Conservation (phyloP, 1,284 basidiomycete genomes). For the Rugosomyces carneus region DNA sequence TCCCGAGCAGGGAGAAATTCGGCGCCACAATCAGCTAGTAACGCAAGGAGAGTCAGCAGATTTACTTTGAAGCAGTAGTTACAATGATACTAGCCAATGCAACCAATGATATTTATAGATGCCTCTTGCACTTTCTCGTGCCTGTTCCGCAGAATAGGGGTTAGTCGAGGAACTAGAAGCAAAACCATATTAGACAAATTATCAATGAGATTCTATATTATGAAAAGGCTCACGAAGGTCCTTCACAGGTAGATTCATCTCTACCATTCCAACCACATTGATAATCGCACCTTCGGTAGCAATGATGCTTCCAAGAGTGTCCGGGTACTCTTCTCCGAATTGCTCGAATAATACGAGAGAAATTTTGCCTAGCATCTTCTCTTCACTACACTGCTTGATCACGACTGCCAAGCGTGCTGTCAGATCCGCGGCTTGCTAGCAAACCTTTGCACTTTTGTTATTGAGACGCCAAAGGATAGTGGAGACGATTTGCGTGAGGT, state of each 20-base stretch:
- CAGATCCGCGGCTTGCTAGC: slow-evolving; percentile 97
- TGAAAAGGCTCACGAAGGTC: slow-evolving; percentile 88
- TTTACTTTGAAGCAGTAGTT: too few relatives aligned
- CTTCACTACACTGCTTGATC: slow-evolving; percentile 99
- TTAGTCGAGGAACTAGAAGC: too few relatives aligned
- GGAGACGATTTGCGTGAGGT: slow-evolving; percentile 98
- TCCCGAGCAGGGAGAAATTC: too few relatives aligned
- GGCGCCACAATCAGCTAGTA: too few relatives aligned
- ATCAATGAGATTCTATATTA: too few relatives aligned
- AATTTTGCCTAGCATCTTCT: slow-evolving; percentile 91
- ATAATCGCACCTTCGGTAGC: slow-evolving; percentile 97
- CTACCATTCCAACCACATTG: slow-evolving; percentile 99
- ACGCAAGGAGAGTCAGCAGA: too few relatives aligned
- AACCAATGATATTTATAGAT: too few relatives aligned
- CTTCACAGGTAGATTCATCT: slow-evolving; percentile 99
- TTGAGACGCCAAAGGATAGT: slow-evolving; percentile 98
- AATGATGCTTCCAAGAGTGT: slow-evolving; percentile 97
- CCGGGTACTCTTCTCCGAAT: slow-evolving; percentile 98
- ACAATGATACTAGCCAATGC: too few relatives aligned
- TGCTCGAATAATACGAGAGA: slow-evolving; percentile 98
- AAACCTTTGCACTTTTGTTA: slow-evolving; percentile 99
- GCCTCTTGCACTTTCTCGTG: too few relatives aligned
- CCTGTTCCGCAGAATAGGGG: too few relatives aligned
- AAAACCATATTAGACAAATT: too few relatives aligned
- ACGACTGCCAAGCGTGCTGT: slow-evolving; percentile 93